Conservation (phyloP, 257 asterid genomes). For the Galeopsis tetrahit region DNA sequence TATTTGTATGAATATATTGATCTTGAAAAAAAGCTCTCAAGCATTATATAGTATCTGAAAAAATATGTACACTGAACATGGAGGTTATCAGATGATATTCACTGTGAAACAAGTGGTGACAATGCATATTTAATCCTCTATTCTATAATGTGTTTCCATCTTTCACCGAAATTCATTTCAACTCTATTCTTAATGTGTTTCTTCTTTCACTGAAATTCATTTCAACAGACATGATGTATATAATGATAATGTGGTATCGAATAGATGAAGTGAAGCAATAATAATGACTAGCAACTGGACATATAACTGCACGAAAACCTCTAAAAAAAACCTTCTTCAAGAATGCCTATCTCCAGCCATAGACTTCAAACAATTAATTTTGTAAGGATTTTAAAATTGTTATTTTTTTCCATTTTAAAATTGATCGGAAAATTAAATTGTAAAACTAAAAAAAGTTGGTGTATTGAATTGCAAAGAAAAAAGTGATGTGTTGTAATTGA, state of each 20-base stretch:
- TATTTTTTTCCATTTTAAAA: no score
- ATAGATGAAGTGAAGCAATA: neutral
- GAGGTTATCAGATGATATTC: neutral
- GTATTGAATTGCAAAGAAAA: no score
- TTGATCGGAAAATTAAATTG: no score
- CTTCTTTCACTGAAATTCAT: neutral
- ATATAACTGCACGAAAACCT: constrained; percentile 82
- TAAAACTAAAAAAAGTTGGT: no score
- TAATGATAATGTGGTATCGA: neutral
- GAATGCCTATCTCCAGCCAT: constrained; percentile 65
- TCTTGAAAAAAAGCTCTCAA: neutral
- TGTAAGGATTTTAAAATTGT: no score
- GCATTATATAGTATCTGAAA: neutral
- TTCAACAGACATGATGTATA: neutral
- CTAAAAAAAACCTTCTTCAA: constrained; percentile 77
- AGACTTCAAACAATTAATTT: constrained; percentile 67
- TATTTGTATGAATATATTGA: constrained; percentile 1
- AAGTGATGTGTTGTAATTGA: no score
- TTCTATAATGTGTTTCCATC: neutral
- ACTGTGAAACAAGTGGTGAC: neutral
- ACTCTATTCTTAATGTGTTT: no score
- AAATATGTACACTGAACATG: neutral
- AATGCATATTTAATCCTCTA: neutral
- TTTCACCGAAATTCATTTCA: no score
- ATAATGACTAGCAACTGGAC: constrained; percentile 42